phyloP scores from a whole-genome alignment of 129 eudicot genomes.

The Sambucus nigra region DNA sequence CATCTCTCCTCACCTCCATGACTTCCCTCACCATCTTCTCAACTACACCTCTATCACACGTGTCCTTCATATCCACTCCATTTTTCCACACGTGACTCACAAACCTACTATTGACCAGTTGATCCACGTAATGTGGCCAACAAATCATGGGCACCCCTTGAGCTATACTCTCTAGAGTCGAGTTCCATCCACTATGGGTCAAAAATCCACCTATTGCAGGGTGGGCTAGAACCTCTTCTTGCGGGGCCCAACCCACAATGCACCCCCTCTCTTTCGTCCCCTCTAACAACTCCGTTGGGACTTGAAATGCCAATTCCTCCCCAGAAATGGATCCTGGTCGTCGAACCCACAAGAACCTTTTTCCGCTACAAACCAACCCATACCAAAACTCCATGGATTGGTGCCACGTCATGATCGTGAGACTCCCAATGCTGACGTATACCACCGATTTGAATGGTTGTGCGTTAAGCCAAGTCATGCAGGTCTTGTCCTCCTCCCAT shows the following conservation, averaged over 20 bases:
- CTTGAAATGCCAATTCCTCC: slow-evolving; percentile 7
- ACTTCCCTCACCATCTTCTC: slow-evolving; percentile 33
- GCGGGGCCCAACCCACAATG: slow-evolving; percentile 59
- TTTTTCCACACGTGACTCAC: slow-evolving; percentile 47
- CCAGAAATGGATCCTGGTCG: slow-evolving; percentile 29
- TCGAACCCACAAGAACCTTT: slow-evolving; percentile 41
- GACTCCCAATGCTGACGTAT: slow-evolving; percentile 45
- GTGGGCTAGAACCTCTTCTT: slow-evolving; percentile 55
- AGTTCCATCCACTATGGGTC: slow-evolving; percentile 69
- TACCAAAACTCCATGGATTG: slow-evolving; percentile 46
- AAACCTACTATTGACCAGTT: slow-evolving; percentile 53
- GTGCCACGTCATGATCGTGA: slow-evolving; percentile 24
- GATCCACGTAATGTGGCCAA: slow-evolving; percentile 48
- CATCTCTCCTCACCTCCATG: slow-evolving; percentile 26
- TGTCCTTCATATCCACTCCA: slow-evolving; percentile 54
- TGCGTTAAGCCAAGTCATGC: slow-evolving; percentile 43
- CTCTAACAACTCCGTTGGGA: slow-evolving; percentile 23
- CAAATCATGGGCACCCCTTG: slow-evolving; percentile 64
- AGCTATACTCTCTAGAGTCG: slow-evolving; percentile 47
- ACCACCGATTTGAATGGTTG: slow-evolving; percentile 43
- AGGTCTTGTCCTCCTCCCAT: slow-evolving; percentile 44
- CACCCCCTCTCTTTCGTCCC: slow-evolving; percentile 39
- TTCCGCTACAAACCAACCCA: slow-evolving; percentile 43
- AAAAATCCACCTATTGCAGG: slow-evolving; percentile 47
- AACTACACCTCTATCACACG: slow-evolving; percentile 28